Conservation (phyloP, 225 moss, liverwort and hornwort species). For the Bryoerythrophyllum caledonicum region DNA sequence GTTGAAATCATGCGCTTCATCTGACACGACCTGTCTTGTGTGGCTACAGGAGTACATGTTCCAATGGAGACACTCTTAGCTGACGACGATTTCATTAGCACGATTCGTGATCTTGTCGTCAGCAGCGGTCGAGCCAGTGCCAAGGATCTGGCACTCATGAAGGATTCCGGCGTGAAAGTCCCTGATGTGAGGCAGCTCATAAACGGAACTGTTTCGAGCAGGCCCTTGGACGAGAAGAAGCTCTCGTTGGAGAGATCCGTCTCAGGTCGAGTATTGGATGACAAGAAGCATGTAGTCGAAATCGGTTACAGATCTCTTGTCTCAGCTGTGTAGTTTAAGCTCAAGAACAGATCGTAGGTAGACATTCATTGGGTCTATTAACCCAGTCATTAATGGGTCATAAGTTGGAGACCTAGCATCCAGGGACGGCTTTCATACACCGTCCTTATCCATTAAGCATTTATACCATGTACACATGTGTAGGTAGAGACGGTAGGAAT, state of each 20-base stretch:
- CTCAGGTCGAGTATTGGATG: conserved; percentile 36
- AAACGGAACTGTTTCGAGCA: conserved; percentile 15
- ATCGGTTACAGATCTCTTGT: conserved; percentile 30
- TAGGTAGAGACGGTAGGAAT: not conserved
- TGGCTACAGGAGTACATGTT: conserved; percentile 63
- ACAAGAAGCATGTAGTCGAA: conserved; percentile 40
- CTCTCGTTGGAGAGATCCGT: conserved; percentile 21
- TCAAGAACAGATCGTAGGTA: not conserved
- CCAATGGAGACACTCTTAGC: conserved; percentile 59
- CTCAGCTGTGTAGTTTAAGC: conserved; percentile 19
- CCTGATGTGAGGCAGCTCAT: conserved; percentile 12
- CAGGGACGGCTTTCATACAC: not conserved
- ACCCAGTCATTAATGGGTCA: conserved; percentile 13
- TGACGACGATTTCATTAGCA: conserved; percentile 57
- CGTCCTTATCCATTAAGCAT: not conserved
- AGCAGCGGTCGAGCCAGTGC: conserved; percentile 53
- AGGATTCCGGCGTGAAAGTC: not conserved
- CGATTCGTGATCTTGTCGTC: conserved; percentile 53
- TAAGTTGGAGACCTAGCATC: not conserved
- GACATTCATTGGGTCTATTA: conserved; percentile 23
- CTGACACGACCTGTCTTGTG: not conserved
- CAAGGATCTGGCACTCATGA: conserved; percentile 27
- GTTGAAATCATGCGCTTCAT: not conserved
- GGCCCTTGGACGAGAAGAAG: conserved; percentile 10
- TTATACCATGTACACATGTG: not conserved